phyloP scores from a whole-genome alignment of 177 flowering plant species.

The Vitis hybrid region DNA sequence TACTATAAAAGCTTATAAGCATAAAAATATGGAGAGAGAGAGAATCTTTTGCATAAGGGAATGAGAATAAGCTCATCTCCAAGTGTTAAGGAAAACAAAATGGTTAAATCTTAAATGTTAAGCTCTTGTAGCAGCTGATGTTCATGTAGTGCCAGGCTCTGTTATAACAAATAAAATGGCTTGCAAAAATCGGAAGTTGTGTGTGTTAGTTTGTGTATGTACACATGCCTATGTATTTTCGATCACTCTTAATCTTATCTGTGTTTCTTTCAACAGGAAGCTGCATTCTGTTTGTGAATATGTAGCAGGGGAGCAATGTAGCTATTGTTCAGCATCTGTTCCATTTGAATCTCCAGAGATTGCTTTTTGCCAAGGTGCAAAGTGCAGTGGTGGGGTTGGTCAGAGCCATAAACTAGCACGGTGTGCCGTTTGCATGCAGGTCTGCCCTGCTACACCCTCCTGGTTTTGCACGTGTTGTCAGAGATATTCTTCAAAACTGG shows the following conservation, averaged over 20 bases:
- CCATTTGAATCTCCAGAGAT: slow-evolving; percentile 81
- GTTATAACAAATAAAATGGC: background rate
- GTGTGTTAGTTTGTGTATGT: background rate
- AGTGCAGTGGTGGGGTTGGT: slow-evolving; percentile 12
- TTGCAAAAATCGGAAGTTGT: background rate
- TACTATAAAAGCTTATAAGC: too few relatives aligned
- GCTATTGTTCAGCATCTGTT: slow-evolving; percentile 68
- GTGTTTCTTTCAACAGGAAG: slow-evolving; percentile 27
- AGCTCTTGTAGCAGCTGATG: background rate
- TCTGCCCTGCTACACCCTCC: slow-evolving; percentile 57
- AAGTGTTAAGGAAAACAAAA: background rate
- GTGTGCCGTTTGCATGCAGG: slow-evolving; percentile 75
- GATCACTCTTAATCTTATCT: background rate
- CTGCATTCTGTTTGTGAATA: slow-evolving; percentile 19
- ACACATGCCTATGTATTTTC: background rate
- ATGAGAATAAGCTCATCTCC: too few relatives aligned
- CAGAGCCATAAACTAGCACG: slow-evolving; percentile 57
- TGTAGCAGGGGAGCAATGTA: slow-evolving; percentile 52
- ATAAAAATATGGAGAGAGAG: too few relatives aligned
- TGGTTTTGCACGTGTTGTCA: slow-evolving; percentile 87
- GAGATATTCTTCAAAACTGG: slow-evolving; percentile 48
- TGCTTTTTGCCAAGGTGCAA: slow-evolving; percentile 52
- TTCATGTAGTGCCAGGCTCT: background rate
- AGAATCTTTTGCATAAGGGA: too few relatives aligned
- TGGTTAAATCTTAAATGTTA: background rate